phyloP scores from a whole-genome alignment of 495 filamentous ascomycete species.

The Aspergillus bridgeri region DNA sequence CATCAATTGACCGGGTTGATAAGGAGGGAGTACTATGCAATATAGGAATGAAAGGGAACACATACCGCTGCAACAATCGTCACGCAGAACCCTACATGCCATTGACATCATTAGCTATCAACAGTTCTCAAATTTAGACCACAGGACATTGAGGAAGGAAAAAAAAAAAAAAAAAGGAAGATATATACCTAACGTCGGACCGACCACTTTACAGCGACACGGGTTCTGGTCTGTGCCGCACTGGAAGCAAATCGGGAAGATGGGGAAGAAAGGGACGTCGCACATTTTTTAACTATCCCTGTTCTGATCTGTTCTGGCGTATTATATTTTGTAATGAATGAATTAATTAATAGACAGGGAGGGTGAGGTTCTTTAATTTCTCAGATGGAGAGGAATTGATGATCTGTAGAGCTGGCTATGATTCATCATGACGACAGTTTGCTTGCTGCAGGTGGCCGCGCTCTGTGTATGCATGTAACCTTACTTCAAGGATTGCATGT shows the following conservation, averaged over 20 bases:
- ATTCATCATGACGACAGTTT: slow-evolving; percentile 15
- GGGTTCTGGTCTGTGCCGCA: slow-evolving; percentile 59
- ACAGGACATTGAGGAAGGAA: neutral
- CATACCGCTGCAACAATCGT: slow-evolving; percentile 52
- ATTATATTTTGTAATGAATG: no score
- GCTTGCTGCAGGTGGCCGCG: neutral
- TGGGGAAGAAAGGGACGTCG: slow-evolving; percentile 36
- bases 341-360: no score
- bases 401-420: slow-evolving; percentile 1
- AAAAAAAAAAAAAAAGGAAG: slow-evolving; percentile 1
- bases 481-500: no score
- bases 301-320: neutral
- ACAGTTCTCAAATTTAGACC: no score
- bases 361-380: no score
- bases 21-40: no score
- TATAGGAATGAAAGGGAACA: no score
- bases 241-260: slow-evolving; percentile 53
- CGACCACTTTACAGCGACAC: slow-evolving; percentile 60
- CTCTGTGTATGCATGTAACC: slow-evolving; percentile 4
- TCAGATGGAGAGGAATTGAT: no score
- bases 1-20: no score
- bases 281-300: slow-evolving; percentile 24
- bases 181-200: slow-evolving; percentile 52
- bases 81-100: slow-evolving; percentile 36
- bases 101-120: no score